Base-by-base conservation (phyloP, 306 rosid species). In the Macrotyloma uniflorum region DNA sequence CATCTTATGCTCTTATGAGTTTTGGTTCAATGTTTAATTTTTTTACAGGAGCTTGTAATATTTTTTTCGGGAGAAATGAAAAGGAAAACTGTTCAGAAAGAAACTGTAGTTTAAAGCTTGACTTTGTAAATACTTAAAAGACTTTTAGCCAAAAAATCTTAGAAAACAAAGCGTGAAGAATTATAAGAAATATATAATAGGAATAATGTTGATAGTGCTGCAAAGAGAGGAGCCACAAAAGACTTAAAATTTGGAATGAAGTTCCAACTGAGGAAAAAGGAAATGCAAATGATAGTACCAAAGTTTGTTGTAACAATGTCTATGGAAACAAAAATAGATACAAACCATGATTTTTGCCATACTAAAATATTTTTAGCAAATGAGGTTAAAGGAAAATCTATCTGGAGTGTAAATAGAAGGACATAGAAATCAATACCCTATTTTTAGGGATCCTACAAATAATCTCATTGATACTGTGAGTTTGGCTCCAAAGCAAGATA, bases 21-120 rank as follows among this genome's bases (percentile, higher is more conserved):
- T 67, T 22, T 40, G 20, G 3, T 46, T 81, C n/a, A 69, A 66
- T 51, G 70, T 67, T 67, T 2, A 6, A 45, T 54, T 64, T 8
- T 70, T 6, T 79, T 83, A 8, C 49, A 85, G 86, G 86, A 54
- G 54, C 64, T 67, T 81, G 83, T 20, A 20, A 70, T 66, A 8
- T 10, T 35, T 51, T 50, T 59, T 7, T 30, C 58, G 2, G 78
- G 15, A 13, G 66, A 77, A 55, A 24, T 33, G 14, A 78, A 67
- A 92, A 92, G 86, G 97, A 92, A 83, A 88, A 92, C 78, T 82
- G 94, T 54, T 23, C 81, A 42, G 87, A 87, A 69, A 68, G 64
- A 74, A 85, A 72, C 6, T 51, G 26, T 75, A 80, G 62, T 45
- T 58, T 81, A 9, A 76, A 65, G 59, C 73, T 67, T 19, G 67